Conservation (phyloP, 2,329 filamentous ascomycete genomes). For the Blastomyces emzantsi region DNA sequence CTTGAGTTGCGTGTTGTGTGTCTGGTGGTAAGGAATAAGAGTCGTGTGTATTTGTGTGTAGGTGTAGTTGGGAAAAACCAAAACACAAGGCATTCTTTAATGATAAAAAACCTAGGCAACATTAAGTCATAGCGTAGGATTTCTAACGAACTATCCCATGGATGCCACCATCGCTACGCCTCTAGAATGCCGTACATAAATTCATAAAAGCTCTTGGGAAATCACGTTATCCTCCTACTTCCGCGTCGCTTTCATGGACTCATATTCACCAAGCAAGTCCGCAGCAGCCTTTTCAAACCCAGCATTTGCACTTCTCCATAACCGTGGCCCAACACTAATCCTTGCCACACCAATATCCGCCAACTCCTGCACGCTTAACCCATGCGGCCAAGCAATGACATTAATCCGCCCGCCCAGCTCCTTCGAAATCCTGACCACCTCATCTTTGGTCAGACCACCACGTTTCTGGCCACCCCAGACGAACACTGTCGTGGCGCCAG, state of each 20-base stretch:
- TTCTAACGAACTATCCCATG: not conserved
- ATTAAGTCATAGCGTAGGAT: not conserved
- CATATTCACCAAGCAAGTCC: slow-evolving; percentile 15
- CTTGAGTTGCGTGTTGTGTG: not conserved
- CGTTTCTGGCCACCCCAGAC: slow-evolving; percentile 47
- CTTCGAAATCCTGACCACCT: slow-evolving; percentile 41
- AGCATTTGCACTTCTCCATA: slow-evolving; percentile 36
- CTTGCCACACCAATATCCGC: slow-evolving; percentile 45
- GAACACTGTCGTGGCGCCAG: slow-evolving; percentile 52
- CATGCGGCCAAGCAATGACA: slow-evolving; percentile 38
- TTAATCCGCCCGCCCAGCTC: slow-evolving; percentile 45
- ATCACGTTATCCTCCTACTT: not conserved
- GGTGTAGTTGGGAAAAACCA: not conserved
- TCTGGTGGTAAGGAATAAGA: not conserved
- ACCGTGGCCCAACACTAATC: slow-evolving; percentile 46
- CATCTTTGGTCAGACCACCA: slow-evolving; percentile 37
- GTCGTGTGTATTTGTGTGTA: not conserved
- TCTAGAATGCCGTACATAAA: not conserved
- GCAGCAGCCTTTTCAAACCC: slow-evolving; percentile 15
- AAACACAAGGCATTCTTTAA: not conserved
- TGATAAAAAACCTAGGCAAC: not conserved
- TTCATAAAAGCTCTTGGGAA: not conserved
- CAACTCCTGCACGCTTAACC: slow-evolving; percentile 39
- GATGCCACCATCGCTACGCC: not conserved
- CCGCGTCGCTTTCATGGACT: slow-evolving; percentile 13